Evolutionary conservation across 805 yeast genomes (phyloP), one percentile per base, ranked within the genome.

Genomic region (Pichia phayaonensis): DNA sequence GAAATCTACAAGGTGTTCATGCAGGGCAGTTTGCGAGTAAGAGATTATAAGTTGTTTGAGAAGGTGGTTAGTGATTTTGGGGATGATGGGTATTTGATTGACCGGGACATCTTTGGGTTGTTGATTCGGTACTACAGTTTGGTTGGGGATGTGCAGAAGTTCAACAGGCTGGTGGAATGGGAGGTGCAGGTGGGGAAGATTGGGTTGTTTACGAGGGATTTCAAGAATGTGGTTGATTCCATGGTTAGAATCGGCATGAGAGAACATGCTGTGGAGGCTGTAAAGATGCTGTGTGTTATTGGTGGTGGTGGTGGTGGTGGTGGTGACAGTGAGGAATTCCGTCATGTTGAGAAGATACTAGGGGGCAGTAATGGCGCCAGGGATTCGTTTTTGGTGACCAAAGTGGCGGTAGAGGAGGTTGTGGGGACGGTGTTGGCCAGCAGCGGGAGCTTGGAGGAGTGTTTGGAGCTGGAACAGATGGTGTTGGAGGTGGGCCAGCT

Each of bases 161-260:
- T 62, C 51, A 34, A 61, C 24, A 62, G 55, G 29, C 36, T 60
- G 20, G 50, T 61, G 49, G 59, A 61, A 40, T 45, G 60, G 12
- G 50, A 61, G n/a, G 42, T 59, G 8, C 23, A 50, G n/a, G 29
- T 48, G 4, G 46, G 53, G 15, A 53, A 55, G 22, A 54, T 48
- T 21, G 51, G 48, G 5, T 40, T 60, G 36, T 54, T 54, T 39
- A 29, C 42, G 2, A 29, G 47, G 18, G 66, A 59, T 39, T 46
- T 54, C 8, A 34, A 51, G 16, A 44, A 45, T n/a, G 38, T 58
- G 8, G 46, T 60, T 21, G 48, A 46, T 3, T 46, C 59, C 16
- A 49, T 62, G 15, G 31, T 59, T 21, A 39, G 49, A 27, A 41
- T 54, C 21, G 58, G 55, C 7, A 48, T 53, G 20, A 22, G 42